A percentile compares a stretch with the other conserved stretches of the same genome.
Conservation (phyloP, 306 rosid species). For the Dicorynia guianensis region DNA sequence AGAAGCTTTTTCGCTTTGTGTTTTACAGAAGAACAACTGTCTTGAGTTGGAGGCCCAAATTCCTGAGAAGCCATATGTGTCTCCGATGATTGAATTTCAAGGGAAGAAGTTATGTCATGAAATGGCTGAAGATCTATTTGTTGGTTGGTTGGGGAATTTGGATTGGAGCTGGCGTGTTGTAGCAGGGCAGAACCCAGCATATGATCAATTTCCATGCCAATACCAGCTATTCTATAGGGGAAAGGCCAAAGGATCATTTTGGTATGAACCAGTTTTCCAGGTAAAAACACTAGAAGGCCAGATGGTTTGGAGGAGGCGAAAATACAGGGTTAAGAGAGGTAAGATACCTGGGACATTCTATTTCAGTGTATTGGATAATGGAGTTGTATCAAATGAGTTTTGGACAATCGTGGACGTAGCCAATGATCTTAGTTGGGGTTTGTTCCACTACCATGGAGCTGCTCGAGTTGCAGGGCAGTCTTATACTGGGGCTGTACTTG, state of each 20-base stretch:
- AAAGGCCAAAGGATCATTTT: conserved; percentile 84
- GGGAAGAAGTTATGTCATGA: conserved; percentile 61
- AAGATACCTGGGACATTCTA: conserved; percentile 70
- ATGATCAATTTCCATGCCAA: conserved; percentile 90
- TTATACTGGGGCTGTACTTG: conserved; percentile 84
- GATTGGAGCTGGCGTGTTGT: conserved; percentile 92
- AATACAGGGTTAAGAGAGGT: conserved; percentile 78
- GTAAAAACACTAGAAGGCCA: conserved; percentile 82
- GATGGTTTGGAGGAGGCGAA: conserved; percentile 85
- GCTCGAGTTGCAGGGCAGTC: conserved; percentile 92
- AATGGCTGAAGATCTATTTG: conserved; percentile 74
- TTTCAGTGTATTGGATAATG: conserved; percentile 85
- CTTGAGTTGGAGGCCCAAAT: conserved; percentile 79
- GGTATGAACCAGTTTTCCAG: conserved; percentile 91
- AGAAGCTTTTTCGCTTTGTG: conserved; percentile 92
- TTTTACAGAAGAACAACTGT: conserved; percentile 86
- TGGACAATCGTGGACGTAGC: conserved; percentile 86
- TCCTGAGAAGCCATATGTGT: conserved; percentile 69
- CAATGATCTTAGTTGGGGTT: conserved; percentile 82
- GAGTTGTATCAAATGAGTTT: conserved; percentile 88
- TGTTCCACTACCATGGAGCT: conserved; percentile 85
- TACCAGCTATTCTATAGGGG: conserved; percentile 88
- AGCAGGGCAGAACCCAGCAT: conserved; percentile 90
- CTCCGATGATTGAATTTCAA: conserved; percentile 60
- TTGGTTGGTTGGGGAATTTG: conserved; percentile 85